Conservation (phyloP, 495 filamentous ascomycete genomes). For the Annulohypoxylon bovei region DNA sequence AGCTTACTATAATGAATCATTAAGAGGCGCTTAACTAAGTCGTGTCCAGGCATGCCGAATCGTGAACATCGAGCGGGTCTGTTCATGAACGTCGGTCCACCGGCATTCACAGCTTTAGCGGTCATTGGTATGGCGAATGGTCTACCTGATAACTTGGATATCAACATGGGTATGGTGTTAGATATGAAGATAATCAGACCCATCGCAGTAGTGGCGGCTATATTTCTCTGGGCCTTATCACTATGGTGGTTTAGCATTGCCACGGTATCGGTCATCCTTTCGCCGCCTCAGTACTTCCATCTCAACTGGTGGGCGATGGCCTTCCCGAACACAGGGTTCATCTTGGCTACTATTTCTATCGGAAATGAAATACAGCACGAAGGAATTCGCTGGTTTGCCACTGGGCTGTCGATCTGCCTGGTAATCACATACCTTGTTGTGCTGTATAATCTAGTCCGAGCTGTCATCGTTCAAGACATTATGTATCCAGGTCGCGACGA, state of each 20-base stretch:
- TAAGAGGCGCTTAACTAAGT: background rate
- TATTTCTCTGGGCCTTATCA: slow-evolving; percentile 74
- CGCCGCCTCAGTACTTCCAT: slow-evolving; percentile 60
- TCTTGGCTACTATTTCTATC: slow-evolving; percentile 59
- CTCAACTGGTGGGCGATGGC: slow-evolving; percentile 68
- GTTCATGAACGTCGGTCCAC: slow-evolving; percentile 76
- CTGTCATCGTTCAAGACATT: slow-evolving; percentile 65
- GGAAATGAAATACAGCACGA: slow-evolving; percentile 54
- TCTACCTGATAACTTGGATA: slow-evolving; percentile 46
- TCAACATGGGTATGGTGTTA: slow-evolving; percentile 31
- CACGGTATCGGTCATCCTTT: slow-evolving; percentile 59
- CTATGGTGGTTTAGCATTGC: slow-evolving; percentile 78
- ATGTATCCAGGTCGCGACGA: slow-evolving; percentile 74
- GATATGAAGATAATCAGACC: slow-evolving; percentile 58
- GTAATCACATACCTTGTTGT: slow-evolving; percentile 67
- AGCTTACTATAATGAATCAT: slow-evolving; percentile 53
- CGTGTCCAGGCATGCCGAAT: slow-evolving; percentile 52
- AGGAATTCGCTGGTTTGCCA: slow-evolving; percentile 56
- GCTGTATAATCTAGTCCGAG: slow-evolving; percentile 59
- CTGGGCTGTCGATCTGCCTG: slow-evolving; percentile 63
- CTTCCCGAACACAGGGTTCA: slow-evolving; percentile 69
- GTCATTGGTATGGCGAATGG: slow-evolving; percentile 70
- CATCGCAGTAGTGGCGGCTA: slow-evolving; percentile 62
- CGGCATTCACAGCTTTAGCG: slow-evolving; percentile 73
- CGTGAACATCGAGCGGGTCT: slow-evolving; percentile 66